phyloP scores from a whole-genome alignment of 225 moss, liverwort and hornwort species.

The Marchantia polymorpha region DNA sequence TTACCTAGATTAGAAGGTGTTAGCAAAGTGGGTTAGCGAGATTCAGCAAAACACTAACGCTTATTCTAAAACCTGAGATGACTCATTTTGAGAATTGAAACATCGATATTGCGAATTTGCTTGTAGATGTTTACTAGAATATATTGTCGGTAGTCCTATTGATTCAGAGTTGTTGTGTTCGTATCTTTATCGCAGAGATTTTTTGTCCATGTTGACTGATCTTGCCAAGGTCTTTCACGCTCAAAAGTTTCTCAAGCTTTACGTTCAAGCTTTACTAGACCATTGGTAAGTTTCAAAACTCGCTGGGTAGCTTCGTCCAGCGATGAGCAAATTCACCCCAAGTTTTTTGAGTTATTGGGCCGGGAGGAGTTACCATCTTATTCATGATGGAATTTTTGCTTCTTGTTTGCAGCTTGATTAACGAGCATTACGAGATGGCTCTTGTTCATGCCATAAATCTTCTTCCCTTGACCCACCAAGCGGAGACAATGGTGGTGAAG shows the following conservation, averaged over 20 bases:
- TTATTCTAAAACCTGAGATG: not conserved
- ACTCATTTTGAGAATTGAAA: not conserved
- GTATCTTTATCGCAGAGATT: slow-evolving; percentile 50
- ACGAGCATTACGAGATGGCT: slow-evolving; percentile 69
- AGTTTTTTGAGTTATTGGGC: not conserved
- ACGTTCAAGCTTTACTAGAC: slow-evolving; percentile 57
- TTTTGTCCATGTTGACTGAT: slow-evolving; percentile 63
- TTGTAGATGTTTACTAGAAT: not conserved
- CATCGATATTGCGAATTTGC: not conserved
- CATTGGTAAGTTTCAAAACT: slow-evolving; percentile 56
- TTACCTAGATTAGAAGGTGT: not conserved
- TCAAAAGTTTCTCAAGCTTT: slow-evolving; percentile 59
- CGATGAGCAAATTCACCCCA: not conserved
- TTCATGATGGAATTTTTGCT: not conserved
- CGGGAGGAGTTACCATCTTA: not conserved
- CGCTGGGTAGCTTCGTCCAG: not conserved
- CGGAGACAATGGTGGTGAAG: slow-evolving; percentile 59
- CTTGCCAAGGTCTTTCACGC: slow-evolving; percentile 65
- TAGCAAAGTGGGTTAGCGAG: not conserved
- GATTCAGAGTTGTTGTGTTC: not conserved
- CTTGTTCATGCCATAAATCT: slow-evolving; percentile 59
- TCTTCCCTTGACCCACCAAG: slow-evolving; percentile 58
- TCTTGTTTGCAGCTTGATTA: slow-evolving; percentile 44
- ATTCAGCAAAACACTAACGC: not conserved
- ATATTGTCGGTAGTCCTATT: not conserved